Conservation (phyloP, 495 filamentous ascomycete genomes). For the Aspergillus heteromorphus region DNA sequence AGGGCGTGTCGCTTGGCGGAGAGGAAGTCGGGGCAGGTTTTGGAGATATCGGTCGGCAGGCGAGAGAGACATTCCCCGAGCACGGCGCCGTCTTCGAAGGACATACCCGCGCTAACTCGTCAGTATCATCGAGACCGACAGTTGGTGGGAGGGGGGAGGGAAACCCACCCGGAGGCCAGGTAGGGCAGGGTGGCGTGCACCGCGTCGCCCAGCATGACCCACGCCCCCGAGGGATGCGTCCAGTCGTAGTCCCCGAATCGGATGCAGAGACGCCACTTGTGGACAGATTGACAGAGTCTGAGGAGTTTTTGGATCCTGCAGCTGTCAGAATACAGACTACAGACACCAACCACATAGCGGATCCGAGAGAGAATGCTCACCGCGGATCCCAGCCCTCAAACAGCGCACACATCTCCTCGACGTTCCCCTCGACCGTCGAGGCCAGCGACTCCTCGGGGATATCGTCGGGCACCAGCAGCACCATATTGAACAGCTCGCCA, state of each 20-base stretch:
- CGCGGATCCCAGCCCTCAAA: constrained; percentile 56
- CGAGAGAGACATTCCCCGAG: constrained; percentile 44
- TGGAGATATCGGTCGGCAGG: constrained; percentile 23
- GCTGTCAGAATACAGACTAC: background rate
- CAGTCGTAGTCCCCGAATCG: constrained; percentile 49
- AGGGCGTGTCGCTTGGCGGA: constrained; percentile 34
- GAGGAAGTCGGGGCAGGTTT: constrained; percentile 22
- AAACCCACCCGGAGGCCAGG: constrained; percentile 39
- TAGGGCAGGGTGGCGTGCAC: constrained; percentile 63
- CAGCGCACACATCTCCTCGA: constrained; percentile 61
- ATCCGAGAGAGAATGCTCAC: constrained; percentile 20
- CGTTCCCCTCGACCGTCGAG: constrained; percentile 47
- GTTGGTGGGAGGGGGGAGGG: background rate
- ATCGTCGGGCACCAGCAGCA: constrained; percentile 64
- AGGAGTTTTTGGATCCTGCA: constrained; percentile 30
- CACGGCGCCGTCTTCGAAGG: constrained; percentile 47
- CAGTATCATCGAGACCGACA: background rate
- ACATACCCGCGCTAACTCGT: constrained; percentile 34
- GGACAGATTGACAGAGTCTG: constrained; percentile 43
- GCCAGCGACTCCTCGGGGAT: constrained; percentile 47
- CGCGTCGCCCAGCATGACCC: constrained; percentile 59
- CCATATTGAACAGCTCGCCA: constrained; percentile 62
- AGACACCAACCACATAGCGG: constrained; percentile 12
- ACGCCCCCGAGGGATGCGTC: constrained; percentile 46
- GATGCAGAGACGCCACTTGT: constrained; percentile 63